Conservation (phyloP, 2,329 filamentous ascomycete species). For the Xylariomycetidae sp. region DNA sequence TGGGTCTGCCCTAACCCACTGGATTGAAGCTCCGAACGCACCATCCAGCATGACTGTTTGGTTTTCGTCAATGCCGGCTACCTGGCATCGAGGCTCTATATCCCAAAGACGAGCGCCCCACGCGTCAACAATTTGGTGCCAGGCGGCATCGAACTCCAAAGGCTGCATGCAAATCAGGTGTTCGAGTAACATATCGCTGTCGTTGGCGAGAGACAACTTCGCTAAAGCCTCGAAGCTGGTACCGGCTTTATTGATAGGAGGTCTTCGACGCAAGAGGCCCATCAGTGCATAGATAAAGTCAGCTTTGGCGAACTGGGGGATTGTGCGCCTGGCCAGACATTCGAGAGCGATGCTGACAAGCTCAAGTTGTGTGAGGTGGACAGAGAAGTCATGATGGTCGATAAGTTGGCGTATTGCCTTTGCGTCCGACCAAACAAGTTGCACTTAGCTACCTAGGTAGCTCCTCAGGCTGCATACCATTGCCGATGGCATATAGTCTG, state of each 20-base stretch:
- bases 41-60: conserved; percentile 34
- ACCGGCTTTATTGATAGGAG: conserved; percentile 31
- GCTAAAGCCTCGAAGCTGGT: conserved; percentile 41
- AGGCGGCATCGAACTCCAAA: conserved; percentile 23
- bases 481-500: conserved; percentile 7
- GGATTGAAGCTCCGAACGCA: conserved; percentile 30
- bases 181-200: conserved; percentile 37
- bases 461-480: conserved; percentile 5
- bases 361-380: conserved; percentile 34
- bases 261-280: conserved; percentile 36
- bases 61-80: conserved; percentile 33
- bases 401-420: conserved; percentile 33
- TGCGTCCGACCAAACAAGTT: conserved; percentile 33
- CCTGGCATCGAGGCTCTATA: conserved; percentile 34
- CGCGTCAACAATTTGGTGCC: conserved; percentile 34
- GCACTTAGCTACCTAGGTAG: conserved; percentile 32
- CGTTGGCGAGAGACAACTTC: conserved; percentile 38
- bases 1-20: conserved; percentile 29
- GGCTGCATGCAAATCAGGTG: conserved; percentile 38
- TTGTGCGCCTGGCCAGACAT: conserved; percentile 34
- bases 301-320: conserved; percentile 29
- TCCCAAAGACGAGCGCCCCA: conserved; percentile 38
- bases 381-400: conserved; percentile 37
- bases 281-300: conserved; percentile 41
- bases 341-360: conserved; percentile 24